Percentiles rank a stretch among this genome's conserved stretches.
phyloP scores from a whole-genome alignment of 2,329 filamentous ascomycete species.

The Botrytis sinoallii region DNA sequence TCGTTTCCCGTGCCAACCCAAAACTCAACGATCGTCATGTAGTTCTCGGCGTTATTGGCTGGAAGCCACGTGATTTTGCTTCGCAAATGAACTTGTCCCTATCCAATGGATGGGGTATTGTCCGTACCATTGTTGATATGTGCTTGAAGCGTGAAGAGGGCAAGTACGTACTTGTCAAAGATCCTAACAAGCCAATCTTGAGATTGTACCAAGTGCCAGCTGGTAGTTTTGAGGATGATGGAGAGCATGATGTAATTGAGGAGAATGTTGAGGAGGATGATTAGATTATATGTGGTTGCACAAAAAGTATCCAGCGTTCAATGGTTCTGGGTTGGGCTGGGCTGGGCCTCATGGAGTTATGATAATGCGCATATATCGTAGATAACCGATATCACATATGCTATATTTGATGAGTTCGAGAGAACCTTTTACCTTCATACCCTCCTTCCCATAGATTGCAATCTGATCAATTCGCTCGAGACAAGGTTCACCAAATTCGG shows the following conservation, averaged over 20 bases:
- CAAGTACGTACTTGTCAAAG: slow-evolving; percentile 80
- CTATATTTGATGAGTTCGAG: background rate
- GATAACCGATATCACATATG: slow-evolving; percentile 2
- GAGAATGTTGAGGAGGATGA: slow-evolving; percentile 35
- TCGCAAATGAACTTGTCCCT: slow-evolving; percentile 97
- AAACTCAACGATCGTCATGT: slow-evolving; percentile 92
- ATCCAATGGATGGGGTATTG: slow-evolving; percentile 98
- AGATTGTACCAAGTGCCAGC: slow-evolving; percentile 88
- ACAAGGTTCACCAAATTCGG: background rate
- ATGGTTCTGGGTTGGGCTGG: slow-evolving; percentile 7
- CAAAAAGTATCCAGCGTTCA: background rate
- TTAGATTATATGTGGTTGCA: slow-evolving; percentile 18
- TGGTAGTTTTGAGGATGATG: slow-evolving; percentile 87
- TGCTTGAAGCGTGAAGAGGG: slow-evolving; percentile 72
- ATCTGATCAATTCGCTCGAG: background rate
- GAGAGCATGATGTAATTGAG: slow-evolving; percentile 51
- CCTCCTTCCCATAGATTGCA: background rate
- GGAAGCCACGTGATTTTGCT: slow-evolving; percentile 97
- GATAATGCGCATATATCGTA: slow-evolving; percentile 13
- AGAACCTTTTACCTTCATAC: background rate
- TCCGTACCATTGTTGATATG: slow-evolving; percentile 97
- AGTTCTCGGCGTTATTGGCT: slow-evolving; percentile 90
- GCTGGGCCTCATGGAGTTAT: slow-evolving; percentile 17
- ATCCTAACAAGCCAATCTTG: slow-evolving; percentile 95
- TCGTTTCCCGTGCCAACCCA: slow-evolving; percentile 91